Conservation (phyloP, 75 land plant genomes). For the Pseudotsuga menziesii region DNA sequence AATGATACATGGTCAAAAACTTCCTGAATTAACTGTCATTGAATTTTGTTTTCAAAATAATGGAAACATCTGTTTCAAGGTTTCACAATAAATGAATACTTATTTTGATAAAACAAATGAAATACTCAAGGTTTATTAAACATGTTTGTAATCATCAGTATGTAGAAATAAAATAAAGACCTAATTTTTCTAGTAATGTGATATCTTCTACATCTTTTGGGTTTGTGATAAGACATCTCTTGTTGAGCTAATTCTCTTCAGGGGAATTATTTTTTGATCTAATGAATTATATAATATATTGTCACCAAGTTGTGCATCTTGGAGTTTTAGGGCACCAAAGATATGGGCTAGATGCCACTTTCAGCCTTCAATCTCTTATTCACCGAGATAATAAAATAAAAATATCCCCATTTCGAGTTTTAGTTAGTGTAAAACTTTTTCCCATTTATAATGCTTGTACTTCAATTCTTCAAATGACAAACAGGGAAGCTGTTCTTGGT, state of each 20-base stretch:
- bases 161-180: background rate
- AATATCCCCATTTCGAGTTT: too few relatives aligned
- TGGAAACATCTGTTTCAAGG: background rate
- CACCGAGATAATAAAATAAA: background rate
- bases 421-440: background rate
- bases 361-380: background rate
- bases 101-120: background rate
- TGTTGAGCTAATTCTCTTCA: background rate
- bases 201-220: background rate
- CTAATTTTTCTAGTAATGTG: background rate
- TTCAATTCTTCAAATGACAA: background rate
- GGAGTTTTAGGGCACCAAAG: background rate
- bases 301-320: background rate
- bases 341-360: background rate
- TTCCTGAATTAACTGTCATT: background rate
- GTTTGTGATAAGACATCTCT: background rate
- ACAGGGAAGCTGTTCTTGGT: background rate
- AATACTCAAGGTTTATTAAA: background rate
- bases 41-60: background rate
- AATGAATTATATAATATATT: background rate
- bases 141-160: background rate
- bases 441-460: background rate
- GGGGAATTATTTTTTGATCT: background rate
- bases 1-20: background rate
- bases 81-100: background rate